Percentiles rank a stretch among this genome's conserved stretches.
These are phyloP conservation scores for Spathaspora hagerdaliae DNA, from an alignment of 805 yeast species.

Conservation along the genomic window DNA sequence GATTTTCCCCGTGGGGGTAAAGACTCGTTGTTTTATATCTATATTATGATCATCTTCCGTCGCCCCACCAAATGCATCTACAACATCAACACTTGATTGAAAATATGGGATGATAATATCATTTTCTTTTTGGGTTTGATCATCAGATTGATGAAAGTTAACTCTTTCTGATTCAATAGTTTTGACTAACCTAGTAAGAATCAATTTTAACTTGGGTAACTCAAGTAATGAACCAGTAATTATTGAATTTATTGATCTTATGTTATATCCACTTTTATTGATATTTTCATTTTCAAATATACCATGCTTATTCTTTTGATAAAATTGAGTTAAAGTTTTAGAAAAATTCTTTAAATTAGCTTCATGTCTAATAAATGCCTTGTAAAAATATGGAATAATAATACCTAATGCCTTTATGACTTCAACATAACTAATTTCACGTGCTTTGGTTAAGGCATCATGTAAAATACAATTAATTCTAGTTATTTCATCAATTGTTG, in stretches of 20 bases:
- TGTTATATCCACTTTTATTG: slow-evolving; percentile 25
- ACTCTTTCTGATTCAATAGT: slow-evolving; percentile 24
- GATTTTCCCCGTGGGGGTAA: slow-evolving; percentile 89
- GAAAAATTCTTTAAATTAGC: slow-evolving; percentile 76
- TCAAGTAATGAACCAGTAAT: slow-evolving; percentile 65
- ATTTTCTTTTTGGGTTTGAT: slow-evolving; percentile 1
- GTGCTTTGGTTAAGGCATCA: slow-evolving; percentile 67
- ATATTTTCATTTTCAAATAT: slow-evolving; percentile 25
- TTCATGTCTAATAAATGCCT: slow-evolving; percentile 90
- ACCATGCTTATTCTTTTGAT: slow-evolving; percentile 21
- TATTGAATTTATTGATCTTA: slow-evolving; percentile 36
- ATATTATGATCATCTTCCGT: slow-evolving; percentile 19
- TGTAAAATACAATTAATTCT: slow-evolving; percentile 82
- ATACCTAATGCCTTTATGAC: slow-evolving; percentile 75
- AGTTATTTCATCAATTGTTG: slow-evolving; percentile 91
- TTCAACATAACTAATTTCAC: slow-evolving; percentile 69
- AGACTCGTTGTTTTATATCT: slow-evolving; percentile 50
- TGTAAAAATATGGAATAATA: slow-evolving; percentile 85
- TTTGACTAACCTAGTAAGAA: slow-evolving; percentile 57
- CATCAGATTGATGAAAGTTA: not conserved
- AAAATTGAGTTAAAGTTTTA: slow-evolving; percentile 44
- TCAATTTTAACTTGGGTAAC: slow-evolving; percentile 63
- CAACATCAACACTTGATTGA: slow-evolving; percentile 55
- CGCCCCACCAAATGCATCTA: slow-evolving; percentile 74
- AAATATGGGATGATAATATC: slow-evolving; percentile 28